These are phyloP conservation scores for Kappamyces sp. DNA, from an alignment of 192 early-diverging fungal genomes.

Conservation along the genomic window DNA sequence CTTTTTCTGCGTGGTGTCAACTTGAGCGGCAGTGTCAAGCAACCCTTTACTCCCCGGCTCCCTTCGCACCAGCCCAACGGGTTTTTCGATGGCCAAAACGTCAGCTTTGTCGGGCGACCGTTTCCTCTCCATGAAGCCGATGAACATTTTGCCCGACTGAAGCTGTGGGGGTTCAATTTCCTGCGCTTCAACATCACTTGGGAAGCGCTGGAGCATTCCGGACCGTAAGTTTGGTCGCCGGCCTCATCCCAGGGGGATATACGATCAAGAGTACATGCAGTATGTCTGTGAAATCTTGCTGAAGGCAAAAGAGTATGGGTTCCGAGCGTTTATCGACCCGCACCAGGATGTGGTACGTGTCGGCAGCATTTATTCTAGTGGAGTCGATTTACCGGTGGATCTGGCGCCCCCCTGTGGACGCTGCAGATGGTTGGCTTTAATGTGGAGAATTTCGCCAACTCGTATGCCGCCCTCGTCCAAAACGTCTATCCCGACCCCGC, in stretches of 20 bases:
- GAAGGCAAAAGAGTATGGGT: constrained; percentile 65
- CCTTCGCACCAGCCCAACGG: constrained; percentile 36
- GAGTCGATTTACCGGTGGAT: constrained; percentile 36
- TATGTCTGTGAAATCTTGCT: constrained; percentile 60
- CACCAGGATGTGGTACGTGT: constrained; percentile 69
- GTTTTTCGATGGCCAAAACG: constrained; percentile 66
- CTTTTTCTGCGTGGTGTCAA: constrained; percentile 69
- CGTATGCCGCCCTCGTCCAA: constrained; percentile 74
- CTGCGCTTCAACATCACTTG: constrained; percentile 69
- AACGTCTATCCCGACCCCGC: constrained; percentile 40
- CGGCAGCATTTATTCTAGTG: constrained; percentile 15
- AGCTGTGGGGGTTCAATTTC: constrained; percentile 71
- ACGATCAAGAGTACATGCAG: constrained; percentile 69
- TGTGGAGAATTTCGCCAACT: constrained; percentile 52
- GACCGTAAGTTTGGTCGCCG: constrained; percentile 19
- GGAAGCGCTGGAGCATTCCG: constrained; percentile 57
- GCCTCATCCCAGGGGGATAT: constrained; percentile 39
- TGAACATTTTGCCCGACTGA: constrained; percentile 64
- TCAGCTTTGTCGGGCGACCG: constrained; percentile 68
- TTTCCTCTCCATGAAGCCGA: constrained; percentile 70
- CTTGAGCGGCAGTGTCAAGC: constrained; percentile 62
- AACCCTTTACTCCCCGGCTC: constrained; percentile 39
- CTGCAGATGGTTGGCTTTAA: constrained; percentile 66
- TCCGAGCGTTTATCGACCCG: constrained; percentile 72
- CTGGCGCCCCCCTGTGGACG: constrained; percentile 50